Evolutionary conservation across 148 eudicot genomes (phyloP).

Genomic region (Rhododendron williamsianum): DNA sequence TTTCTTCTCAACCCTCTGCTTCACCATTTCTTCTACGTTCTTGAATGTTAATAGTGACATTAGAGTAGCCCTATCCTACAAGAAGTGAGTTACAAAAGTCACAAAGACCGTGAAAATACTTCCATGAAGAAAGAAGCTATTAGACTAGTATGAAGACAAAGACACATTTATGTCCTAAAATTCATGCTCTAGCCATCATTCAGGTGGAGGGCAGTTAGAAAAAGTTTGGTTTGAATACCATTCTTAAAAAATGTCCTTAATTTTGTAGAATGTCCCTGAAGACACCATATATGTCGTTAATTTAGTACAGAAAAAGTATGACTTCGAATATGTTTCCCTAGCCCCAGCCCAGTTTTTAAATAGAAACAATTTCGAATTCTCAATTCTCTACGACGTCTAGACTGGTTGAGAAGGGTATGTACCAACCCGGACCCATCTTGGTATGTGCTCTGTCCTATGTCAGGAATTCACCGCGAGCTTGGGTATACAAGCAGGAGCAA

Average conservation of each 20-base stretch:
- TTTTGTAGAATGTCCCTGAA: background rate
- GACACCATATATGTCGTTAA: background rate
- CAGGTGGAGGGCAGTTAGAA: background rate
- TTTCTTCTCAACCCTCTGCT: constrained; percentile 76
- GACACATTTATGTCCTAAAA: background rate
- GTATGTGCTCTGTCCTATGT: background rate
- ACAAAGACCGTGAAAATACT: background rate
- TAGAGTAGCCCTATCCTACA: constrained; percentile 60
- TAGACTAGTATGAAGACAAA: background rate
- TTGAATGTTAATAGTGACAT: constrained; percentile 59
- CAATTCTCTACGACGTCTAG: no score
- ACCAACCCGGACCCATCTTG: background rate
- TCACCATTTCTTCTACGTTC: constrained; percentile 71
- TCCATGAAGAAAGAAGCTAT: background rate
- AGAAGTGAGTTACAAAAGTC: background rate
- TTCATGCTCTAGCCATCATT: background rate
- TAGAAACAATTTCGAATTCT: no score
- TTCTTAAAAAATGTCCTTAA: background rate
- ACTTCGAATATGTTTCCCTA: background rate
- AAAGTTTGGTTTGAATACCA: background rate
- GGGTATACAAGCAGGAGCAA: background rate
- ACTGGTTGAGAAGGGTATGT: background rate
- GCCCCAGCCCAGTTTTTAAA: background rate
- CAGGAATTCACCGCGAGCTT: background rate
- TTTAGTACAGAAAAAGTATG: background rate